These are phyloP conservation scores for Cadophora luteo-olivacea DNA, from an alignment of 2,329 filamentous ascomycete genomes.

Conservation along the genomic window DNA sequence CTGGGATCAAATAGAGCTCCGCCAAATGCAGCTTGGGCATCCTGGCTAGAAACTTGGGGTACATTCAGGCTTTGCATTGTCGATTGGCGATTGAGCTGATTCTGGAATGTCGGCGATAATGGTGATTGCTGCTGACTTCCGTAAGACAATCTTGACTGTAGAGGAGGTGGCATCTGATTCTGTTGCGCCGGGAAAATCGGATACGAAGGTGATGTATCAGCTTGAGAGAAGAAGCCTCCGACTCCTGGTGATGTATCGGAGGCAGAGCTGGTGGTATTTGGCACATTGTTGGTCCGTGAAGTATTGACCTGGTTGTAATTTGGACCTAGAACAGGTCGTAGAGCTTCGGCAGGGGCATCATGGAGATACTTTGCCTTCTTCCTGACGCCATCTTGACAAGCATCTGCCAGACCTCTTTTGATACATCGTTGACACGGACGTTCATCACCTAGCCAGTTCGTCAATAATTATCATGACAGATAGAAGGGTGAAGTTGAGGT, in stretches of 20 bases:
- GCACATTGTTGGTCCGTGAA: conserved; percentile 47
- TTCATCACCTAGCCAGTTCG: conserved; percentile 75
- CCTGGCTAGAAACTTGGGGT: conserved; percentile 50
- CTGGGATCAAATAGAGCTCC: conserved; percentile 82
- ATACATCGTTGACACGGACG: conserved; percentile 93
- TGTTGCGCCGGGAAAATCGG: conserved; percentile 52
- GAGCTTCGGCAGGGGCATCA: conserved; percentile 87
- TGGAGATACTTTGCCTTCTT: conserved; percentile 99
- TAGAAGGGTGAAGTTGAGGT: not conserved
- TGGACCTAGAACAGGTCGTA: conserved; percentile 82
- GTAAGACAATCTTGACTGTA: conserved; percentile 59
- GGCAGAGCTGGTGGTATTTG: conserved; percentile 34
- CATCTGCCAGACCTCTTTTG: conserved; percentile 88
- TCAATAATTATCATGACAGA: conserved; percentile 2
- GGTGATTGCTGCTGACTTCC: conserved; percentile 75
- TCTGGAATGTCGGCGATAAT: conserved; percentile 74
- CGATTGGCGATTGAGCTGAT: conserved; percentile 56
- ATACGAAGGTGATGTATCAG: conserved; percentile 42
- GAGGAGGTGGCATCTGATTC: conserved; percentile 58
- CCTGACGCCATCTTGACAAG: conserved; percentile 93
- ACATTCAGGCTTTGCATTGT: conserved; percentile 49
- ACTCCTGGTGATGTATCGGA: conserved; percentile 42
- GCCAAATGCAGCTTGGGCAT: conserved; percentile 55
- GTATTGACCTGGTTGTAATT: conserved; percentile 66
- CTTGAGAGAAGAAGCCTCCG: conserved; percentile 42